phyloP scores from a whole-genome alignment of 345 rosid genomes.

The Alliaria petiolata region DNA sequence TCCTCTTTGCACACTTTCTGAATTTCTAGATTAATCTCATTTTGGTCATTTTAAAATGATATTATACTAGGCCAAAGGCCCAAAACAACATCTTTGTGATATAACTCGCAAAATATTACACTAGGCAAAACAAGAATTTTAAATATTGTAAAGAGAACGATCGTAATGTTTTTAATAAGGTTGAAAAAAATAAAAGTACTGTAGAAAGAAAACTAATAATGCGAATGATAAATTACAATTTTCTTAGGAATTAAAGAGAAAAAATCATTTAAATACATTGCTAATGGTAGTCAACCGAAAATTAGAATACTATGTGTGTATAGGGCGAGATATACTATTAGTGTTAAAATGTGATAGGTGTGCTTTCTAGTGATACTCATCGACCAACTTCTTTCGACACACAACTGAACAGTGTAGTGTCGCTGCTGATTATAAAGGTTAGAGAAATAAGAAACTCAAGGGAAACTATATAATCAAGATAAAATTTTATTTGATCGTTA shows the following conservation, averaged over 20 bases:
- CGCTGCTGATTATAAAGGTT: neutral
- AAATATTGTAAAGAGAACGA: no score
- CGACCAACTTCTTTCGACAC: neutral
- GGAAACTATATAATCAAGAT: neutral
- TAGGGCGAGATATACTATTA: no score
- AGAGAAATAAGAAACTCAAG: neutral
- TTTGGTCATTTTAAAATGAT: neutral
- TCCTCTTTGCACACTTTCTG: constrained; percentile 3
- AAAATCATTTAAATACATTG: neutral
- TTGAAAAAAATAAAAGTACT: neutral
- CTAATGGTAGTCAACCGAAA: neutral
- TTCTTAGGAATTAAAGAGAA: neutral
- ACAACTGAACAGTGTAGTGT: neutral
- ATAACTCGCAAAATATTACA: neutral
- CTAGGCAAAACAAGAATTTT: neutral
- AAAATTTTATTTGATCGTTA: neutral
- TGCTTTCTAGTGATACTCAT: neutral
- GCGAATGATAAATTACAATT: neutral
- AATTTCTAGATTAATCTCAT: constrained; percentile 3
- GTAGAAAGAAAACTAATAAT: neutral
- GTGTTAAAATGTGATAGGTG: neutral
- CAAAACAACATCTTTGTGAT: neutral
- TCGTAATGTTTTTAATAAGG: neutral
- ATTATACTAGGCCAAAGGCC: neutral
- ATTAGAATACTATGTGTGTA: no score